Evolutionary conservation across 2,329 filamentous ascomycete species (phyloP), one percentile per base, ranked within the genome.

Genomic region (Fusarium annulatum): DNA sequence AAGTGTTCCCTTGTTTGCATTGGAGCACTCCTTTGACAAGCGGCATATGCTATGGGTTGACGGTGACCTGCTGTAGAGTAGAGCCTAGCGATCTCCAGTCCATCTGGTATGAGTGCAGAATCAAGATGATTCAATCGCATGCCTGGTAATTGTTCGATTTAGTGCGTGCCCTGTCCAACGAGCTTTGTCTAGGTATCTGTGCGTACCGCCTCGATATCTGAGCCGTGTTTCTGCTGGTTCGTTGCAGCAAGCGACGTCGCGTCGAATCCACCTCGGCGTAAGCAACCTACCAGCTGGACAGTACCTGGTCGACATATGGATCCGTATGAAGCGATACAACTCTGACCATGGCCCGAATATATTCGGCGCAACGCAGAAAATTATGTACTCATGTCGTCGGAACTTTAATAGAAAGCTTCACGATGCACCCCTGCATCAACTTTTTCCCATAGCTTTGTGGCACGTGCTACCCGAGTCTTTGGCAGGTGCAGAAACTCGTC

Each of bases 21-120:
- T 43, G 42, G 39, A 45, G 53, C 34, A 43, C 39, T 68, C 41
- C 61, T 53, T 53, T 63, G 36, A 43, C 52, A 63, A 48, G 63
- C 52, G 45, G 66, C 67, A 67, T 62, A 60, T 61, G 65, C 63
- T 64, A 67, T 65, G 49, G 67, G 59, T 52, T 42, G 61, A 65
- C 30, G 56, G 67, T 69, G 67, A 57, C 43, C 58, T 34, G 23
- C 30, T 19, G 48, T 23, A 23, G 21, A 23, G 30, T 61, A 61
- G 49, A 53, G 49, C n/a, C n/a, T 21, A 52, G 33, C n/a, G 68
- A 61, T 65, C 63, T 56, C 70, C 57, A 76, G 68, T 67, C 74
- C 71, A 70, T 71, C 73, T 73, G 56, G 56, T n/a, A 58, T 67
- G 39, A 56, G 58, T 56, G 46, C n/a, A 59, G 39, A 38, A 38